Base-by-base conservation (phyloP, 2,329 filamentous ascomycete species). In the Aspergillus sp. region DNA sequence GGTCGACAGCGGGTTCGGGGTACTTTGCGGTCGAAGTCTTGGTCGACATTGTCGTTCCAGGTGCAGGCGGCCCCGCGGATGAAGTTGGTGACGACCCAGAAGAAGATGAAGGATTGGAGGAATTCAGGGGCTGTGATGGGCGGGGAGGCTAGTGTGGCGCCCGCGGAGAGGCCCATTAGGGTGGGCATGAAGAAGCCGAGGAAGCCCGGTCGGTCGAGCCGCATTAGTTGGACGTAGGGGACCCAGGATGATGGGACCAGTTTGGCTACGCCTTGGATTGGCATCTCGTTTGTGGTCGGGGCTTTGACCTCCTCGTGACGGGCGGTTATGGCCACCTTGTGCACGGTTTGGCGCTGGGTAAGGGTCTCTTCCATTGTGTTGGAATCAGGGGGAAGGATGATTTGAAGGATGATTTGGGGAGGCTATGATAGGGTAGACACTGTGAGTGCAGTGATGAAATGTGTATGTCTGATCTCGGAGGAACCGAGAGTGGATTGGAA, bases 11-110 rank as follows among this genome's bases (percentile, higher is more conserved):
- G 85, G 5, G 91, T 96, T 51, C 92, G 85, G 1, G 84, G 78
- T 13, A 96, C 92, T 64, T 92, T 85, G 6, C 90, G 88, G 75
- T 96, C 92, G 15, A 96, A 87, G 68, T 95, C 90, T 57, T 91
- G 86, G 75, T 96, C 92, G 90, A 91, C 93, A 54, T 96, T 86
- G 73, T 96, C 92, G 73, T 96, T 96, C 78, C 96, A 92, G 17
- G 90, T 90, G 75, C 92, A 96, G 54, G 91, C 91, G 19, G 91
- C 91, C 52, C 92, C 90, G 62, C 92, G 89, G 90, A 96, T 95
- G 66, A 96, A 84, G 48, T 96, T 74, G 83, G 3, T 73, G 70
- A 91, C 86, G 11, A 87, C 80, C 5, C 80, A 72, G 11, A 0
- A 89, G 86, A 1, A 85, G 72, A 2, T 4, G 3, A 36, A 30